Percentiles rank a stretch among this genome's conserved stretches.
These are phyloP conservation scores for Sarcocystis neurona DNA, from an alignment of 169 alveolate species.

Conservation along the genomic window DNA sequence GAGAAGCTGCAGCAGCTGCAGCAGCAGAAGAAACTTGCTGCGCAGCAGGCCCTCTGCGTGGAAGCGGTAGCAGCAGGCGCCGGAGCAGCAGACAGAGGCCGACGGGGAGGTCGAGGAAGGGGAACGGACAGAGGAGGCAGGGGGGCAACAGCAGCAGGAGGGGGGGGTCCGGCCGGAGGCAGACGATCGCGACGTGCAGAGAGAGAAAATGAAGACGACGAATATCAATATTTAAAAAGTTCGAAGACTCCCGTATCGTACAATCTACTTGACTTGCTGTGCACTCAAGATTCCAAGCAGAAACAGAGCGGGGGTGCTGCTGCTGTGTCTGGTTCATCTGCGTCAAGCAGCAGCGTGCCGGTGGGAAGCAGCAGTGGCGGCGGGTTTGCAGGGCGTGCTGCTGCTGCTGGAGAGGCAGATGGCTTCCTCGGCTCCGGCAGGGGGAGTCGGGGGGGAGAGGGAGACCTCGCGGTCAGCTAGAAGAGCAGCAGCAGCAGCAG, in stretches of 20 bases:
- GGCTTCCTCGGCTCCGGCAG: neutral
- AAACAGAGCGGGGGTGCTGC: constrained; percentile 2
- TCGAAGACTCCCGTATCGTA: neutral
- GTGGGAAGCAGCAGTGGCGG: neutral
- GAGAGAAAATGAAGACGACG: neutral
- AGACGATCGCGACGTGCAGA: too few relatives aligned
- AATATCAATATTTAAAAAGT: neutral
- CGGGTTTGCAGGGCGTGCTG: neutral
- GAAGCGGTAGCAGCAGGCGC: neutral
- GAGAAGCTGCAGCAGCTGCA: neutral
- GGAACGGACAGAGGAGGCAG: neutral
- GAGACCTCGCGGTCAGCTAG: neutral
- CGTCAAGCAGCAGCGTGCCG: too few relatives aligned
- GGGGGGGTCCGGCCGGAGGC: too few relatives aligned
- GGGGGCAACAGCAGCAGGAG: neutral
- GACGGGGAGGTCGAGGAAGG: neutral
- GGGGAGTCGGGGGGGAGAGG: neutral
- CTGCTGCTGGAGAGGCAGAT: neutral
- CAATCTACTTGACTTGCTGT: neutral
- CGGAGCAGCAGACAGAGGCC: neutral
- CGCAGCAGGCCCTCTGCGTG: neutral
- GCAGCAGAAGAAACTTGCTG: neutral
- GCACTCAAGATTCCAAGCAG: too few relatives aligned
- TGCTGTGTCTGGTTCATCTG: too few relatives aligned
- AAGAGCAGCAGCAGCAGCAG: too few relatives aligned